phyloP scores from a whole-genome alignment of 2,329 filamentous ascomycete genomes.

The Xylariales sp. region DNA sequence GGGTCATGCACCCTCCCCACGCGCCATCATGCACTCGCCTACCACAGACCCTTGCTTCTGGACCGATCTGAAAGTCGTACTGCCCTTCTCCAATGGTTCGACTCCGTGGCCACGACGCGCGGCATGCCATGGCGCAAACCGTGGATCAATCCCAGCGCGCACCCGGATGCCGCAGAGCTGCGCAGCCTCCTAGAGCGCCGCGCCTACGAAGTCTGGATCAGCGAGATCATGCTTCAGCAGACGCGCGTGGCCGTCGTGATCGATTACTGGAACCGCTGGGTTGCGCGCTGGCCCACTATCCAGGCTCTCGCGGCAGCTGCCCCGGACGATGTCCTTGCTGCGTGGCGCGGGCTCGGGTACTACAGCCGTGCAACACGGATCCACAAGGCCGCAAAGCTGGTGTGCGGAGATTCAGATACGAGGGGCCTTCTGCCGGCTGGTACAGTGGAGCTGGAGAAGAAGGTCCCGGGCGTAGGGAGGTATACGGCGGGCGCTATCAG shows the following conservation, averaged over 20 bases:
- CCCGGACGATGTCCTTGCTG: conserved; percentile 51
- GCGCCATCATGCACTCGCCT: conserved; percentile 33
- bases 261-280: conserved; percentile 61
- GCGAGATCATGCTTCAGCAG: conserved; percentile 64
- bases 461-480: conserved; percentile 55
- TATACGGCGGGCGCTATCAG: conserved; percentile 61
- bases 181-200: conserved; percentile 43
- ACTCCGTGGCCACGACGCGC: conserved; percentile 39
- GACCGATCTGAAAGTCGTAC: conserved; percentile 29
- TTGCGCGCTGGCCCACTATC: conserved; percentile 55
- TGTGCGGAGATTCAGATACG: conserved; percentile 37
- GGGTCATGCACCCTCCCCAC: conserved; percentile 18
- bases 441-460: conserved; percentile 40
- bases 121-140: conserved; percentile 56
- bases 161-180: conserved; percentile 27
- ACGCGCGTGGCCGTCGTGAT: conserved; percentile 59
- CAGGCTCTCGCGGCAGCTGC: conserved; percentile 48
- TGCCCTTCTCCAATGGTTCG: conserved; percentile 48
- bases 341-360: conserved; percentile 59
- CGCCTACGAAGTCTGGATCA: conserved; percentile 64
- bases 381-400: conserved; percentile 49
- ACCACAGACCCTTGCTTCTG: conserved; percentile 48
- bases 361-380: conserved; percentile 60
- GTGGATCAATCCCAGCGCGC: conserved; percentile 43
- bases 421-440: conserved; percentile 45